A percentile compares a stretch with the other conserved stretches of the same genome.
These are phyloP conservation scores for Taphrina betulina DNA, from an alignment of 1,139 yeast species.

Conservation along the genomic window DNA sequence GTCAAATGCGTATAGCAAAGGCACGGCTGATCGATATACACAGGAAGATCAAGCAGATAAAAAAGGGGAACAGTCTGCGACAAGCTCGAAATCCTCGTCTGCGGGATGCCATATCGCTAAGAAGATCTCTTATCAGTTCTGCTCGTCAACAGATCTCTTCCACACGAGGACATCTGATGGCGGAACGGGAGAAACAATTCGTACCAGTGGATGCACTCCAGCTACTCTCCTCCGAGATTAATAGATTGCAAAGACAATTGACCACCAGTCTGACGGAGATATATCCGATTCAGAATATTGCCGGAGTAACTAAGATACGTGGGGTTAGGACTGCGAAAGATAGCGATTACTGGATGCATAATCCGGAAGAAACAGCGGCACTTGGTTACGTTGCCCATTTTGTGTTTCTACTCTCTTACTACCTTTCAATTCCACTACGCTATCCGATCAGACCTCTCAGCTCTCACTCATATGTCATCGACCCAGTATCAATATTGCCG, in stretches of 20 bases:
- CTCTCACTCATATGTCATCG: slow-evolving; percentile 53
- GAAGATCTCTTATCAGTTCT: not conserved
- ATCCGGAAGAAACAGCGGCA: slow-evolving; percentile 51
- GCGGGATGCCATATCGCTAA: slow-evolving; percentile 3
- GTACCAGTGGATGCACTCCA: not conserved
- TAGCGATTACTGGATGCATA: slow-evolving; percentile 21
- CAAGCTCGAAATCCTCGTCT: not conserved
- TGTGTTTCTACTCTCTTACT: slow-evolving; percentile 48
- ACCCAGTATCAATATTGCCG: slow-evolving; percentile 45
- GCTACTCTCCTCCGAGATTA: slow-evolving; percentile 15
- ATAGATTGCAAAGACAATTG: slow-evolving; percentile 12
- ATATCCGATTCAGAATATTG: slow-evolving; percentile 5
- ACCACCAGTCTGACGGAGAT: slow-evolving; percentile 14
- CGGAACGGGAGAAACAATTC: not conserved
- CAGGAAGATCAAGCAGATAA: not conserved
- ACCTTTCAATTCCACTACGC: slow-evolving; percentile 52
- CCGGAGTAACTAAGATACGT: not conserved
- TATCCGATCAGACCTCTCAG: slow-evolving; percentile 56
- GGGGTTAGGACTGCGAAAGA: slow-evolving; percentile 13
- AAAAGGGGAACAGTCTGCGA: not conserved
- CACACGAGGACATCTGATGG: not conserved
- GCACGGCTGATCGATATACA: not conserved
- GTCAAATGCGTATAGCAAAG: not conserved
- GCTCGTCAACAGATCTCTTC: not conserved
- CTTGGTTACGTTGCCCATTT: slow-evolving; percentile 53